These are phyloP conservation scores for Cinnamomum chago DNA, from an alignment of 164 flowering plant species.

Conservation along the genomic window DNA sequence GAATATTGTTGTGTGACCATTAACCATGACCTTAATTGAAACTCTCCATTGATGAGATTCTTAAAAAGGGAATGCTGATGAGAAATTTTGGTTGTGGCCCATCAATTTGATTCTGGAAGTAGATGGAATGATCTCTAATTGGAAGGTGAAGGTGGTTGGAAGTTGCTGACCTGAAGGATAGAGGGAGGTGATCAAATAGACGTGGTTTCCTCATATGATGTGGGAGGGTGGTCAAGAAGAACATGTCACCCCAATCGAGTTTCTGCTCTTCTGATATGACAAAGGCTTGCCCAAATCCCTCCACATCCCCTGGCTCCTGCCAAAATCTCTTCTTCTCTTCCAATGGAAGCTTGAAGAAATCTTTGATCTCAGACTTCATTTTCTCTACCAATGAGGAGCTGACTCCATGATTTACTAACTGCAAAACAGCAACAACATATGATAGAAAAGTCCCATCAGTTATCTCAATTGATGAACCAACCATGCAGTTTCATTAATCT, in stretches of 20 bases:
- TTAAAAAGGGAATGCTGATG: too few species aligned
- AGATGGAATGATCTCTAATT: neutral
- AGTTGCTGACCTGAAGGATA: conserved; percentile 34
- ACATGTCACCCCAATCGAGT: conserved; percentile 59
- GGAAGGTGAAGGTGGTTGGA: neutral
- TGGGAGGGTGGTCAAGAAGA: conserved; percentile 30
- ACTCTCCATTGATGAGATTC: too few species aligned
- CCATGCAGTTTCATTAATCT: neutral
- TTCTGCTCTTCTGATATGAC: conserved; percentile 46
- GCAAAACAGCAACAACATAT: neutral
- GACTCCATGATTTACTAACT: conserved; percentile 51
- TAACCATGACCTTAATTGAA: too few species aligned
- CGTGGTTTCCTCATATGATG: conserved; percentile 17
- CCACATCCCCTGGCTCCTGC: conserved; percentile 29
- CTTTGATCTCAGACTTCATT: conserved; percentile 33
- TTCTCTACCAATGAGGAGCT: conserved; percentile 27
- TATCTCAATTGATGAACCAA: neutral
- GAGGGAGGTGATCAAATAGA: conserved; percentile 33
- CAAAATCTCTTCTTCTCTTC: conserved; percentile 43
- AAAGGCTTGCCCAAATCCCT: conserved; percentile 57
- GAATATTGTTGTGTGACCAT: too few species aligned
- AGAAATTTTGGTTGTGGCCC: neutral
- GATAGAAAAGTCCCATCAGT: neutral
- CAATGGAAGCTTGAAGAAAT: conserved; percentile 42
- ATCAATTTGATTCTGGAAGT: neutral